A percentile compares a stretch with the other conserved stretches of the same genome.
These are phyloP conservation scores for Coprinellus micaceus DNA, from an alignment of 768 basidiomycete genomes.

Conservation along the genomic window DNA sequence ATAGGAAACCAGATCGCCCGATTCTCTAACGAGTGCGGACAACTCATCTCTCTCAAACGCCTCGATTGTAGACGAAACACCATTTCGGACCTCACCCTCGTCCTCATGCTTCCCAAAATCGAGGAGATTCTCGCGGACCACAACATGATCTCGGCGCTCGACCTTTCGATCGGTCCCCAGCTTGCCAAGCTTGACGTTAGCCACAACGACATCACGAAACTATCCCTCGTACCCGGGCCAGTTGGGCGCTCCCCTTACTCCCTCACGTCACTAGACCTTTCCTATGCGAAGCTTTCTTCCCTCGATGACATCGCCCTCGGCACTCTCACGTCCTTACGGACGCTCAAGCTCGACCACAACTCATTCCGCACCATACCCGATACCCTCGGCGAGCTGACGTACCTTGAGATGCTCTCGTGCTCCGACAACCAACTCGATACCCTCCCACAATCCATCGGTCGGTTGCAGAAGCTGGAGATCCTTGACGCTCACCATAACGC, in stretches of 20 bases:
- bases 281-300: constrained; percentile 44
- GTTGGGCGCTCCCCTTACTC: constrained; percentile 40
- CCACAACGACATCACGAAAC: constrained; percentile 84
- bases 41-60: constrained; percentile 56
- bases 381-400: constrained; percentile 68
- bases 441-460: constrained; percentile 74
- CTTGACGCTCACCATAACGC: constrained; percentile 93
- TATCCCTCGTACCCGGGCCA: constrained; percentile 57
- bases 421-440: constrained; percentile 85
- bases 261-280: constrained; percentile 20
- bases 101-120: constrained; percentile 68
- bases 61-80: constrained; percentile 87
- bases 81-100: constrained; percentile 69
- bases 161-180: constrained; percentile 67
- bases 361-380: constrained; percentile 81
- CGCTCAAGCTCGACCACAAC: constrained; percentile 82
- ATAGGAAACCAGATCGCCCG: constrained; percentile 80
- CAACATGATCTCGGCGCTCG: constrained; percentile 77
- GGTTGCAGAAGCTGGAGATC: constrained; percentile 64
- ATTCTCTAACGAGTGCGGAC: constrained; percentile 60
- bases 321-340: constrained; percentile 67
- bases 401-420: constrained; percentile 73
- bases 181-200: constrained; percentile 70
- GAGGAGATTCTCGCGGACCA: constrained; percentile 72
- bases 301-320: constrained; percentile 73